phyloP scores from a whole-genome alignment of 805 yeast genomes.

The Debaryomyces prosopidis region DNA sequence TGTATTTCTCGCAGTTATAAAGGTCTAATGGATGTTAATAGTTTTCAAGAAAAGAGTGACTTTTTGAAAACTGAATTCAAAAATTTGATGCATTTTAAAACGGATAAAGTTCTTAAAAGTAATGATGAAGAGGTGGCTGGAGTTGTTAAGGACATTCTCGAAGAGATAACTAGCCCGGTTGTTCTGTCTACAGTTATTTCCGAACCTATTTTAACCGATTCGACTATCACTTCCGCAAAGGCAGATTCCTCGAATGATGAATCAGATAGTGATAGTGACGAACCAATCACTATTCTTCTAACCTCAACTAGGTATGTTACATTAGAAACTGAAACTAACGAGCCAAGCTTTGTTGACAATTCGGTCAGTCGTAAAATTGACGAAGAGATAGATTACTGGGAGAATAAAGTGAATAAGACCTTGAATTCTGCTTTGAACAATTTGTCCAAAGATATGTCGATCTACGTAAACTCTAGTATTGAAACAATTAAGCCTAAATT shows the following conservation, averaged over 20 bases:
- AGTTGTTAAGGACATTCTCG: conserved; percentile 22
- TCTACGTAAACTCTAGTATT: conserved; percentile 22
- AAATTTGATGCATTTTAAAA: conserved; percentile 21
- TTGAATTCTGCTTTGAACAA: conserved; percentile 32
- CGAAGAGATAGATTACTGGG: conserved; percentile 34
- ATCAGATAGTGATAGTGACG: conserved; percentile 7
- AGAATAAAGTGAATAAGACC: conserved; percentile 31
- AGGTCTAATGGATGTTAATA: neutral
- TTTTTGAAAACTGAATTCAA: conserved; percentile 27
- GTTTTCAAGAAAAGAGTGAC: conserved; percentile 19
- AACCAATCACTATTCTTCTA: conserved; percentile 19
- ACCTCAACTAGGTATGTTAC: conserved; percentile 27
- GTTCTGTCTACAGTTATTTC: neutral
- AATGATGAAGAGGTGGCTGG: conserved; percentile 13
- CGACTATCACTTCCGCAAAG: neutral
- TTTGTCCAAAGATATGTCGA: conserved; percentile 32
- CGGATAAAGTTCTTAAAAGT: neutral
- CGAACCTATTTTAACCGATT: neutral
- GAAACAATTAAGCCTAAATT: conserved; percentile 24
- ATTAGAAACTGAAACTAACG: conserved; percentile 6
- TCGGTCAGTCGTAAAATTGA: conserved; percentile 18
- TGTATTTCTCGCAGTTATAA: neutral
- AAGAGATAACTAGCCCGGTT: conserved; percentile 10
- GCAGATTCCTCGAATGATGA: neutral
- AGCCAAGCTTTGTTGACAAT: neutral